These are phyloP conservation scores for Skeletonema costatum DNA, from an alignment of 108 stramenopile species.

Conservation along the genomic window DNA sequence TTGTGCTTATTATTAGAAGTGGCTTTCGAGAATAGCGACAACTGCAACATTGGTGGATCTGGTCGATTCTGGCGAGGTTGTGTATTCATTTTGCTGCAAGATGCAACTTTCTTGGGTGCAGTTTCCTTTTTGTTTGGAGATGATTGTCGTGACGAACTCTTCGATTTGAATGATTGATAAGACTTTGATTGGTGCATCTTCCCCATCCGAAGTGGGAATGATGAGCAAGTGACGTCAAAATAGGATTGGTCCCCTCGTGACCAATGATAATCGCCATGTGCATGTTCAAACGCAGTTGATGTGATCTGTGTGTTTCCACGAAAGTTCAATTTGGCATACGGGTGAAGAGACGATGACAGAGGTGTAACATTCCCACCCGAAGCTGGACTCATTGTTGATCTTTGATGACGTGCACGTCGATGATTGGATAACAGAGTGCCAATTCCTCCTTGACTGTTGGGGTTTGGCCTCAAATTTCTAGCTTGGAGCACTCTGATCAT, in stretches of 20 bases:
- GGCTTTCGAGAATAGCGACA: constrained; percentile 44
- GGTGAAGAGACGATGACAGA: constrained; percentile 17
- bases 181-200: constrained; percentile 4
- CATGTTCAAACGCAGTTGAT: constrained; percentile 58
- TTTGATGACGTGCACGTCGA: constrained; percentile 36
- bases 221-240: constrained; percentile 79
- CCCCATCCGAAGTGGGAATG: constrained; percentile 9
- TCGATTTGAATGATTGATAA: neutral
- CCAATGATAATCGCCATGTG: constrained; percentile 55
- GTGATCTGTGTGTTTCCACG: constrained; percentile 61
- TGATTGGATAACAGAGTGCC: constrained; percentile 30
- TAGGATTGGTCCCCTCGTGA: constrained; percentile 75
- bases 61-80: constrained; percentile 52
- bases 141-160: neutral
- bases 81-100: neutral
- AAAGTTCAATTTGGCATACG: constrained; percentile 72
- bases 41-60: constrained; percentile 52
- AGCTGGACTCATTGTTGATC: constrained; percentile 23
- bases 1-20: constrained; percentile 4
- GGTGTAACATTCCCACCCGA: constrained; percentile 24
- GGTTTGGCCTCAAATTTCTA: constrained; percentile 59
- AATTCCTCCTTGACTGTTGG: constrained; percentile 19
- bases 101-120: neutral
- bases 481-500: constrained; percentile 84
- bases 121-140: neutral